Percentiles rank a stretch among this genome's conserved stretches.
phyloP scores from a whole-genome alignment of 441 rosid genomes.

The Pelargonium myrrhifolium region DNA sequence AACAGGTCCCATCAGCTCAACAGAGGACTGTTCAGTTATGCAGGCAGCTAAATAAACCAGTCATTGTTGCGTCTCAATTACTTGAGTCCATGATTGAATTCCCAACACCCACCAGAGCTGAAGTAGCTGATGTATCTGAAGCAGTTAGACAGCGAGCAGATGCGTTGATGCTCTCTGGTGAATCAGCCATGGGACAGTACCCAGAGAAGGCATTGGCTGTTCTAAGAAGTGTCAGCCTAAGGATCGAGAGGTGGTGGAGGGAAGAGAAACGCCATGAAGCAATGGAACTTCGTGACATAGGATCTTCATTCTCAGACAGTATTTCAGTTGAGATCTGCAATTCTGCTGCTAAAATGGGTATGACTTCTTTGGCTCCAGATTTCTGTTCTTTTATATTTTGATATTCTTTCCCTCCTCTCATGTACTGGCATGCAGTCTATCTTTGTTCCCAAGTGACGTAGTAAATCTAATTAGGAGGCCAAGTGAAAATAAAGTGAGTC shows the following conservation, averaged over 20 bases:
- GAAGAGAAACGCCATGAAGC: constrained; percentile 82
- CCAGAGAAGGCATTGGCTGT: constrained; percentile 88
- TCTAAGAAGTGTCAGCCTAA: constrained; percentile 78
- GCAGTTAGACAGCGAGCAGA: constrained; percentile 98
- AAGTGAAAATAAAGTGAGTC: too few species aligned
- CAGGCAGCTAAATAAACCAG: constrained; percentile 85
- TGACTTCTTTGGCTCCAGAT: constrained; percentile 15
- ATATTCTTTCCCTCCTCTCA: neutral
- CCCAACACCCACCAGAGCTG: constrained; percentile 99
- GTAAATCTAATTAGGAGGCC: neutral
- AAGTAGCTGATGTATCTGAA: constrained; percentile 96
- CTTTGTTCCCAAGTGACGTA: neutral
- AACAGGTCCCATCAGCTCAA: constrained; percentile 96
- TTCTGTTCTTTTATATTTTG: neutral
- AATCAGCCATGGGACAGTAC: constrained; percentile 99
- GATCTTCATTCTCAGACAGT: constrained; percentile 59
- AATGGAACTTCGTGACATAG: constrained; percentile 58
- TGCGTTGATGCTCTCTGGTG: constrained; percentile 97
- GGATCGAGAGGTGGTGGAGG: constrained; percentile 98
- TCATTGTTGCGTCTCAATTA: constrained; percentile 87
- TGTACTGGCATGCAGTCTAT: neutral
- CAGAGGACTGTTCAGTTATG: constrained; percentile 72
- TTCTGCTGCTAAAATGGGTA: constrained; percentile 98
- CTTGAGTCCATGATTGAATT: constrained; percentile 97
- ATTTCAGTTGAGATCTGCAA: constrained; percentile 91